These are phyloP conservation scores for Naganishia sp. DNA, from an alignment of 1,284 basidiomycete species.

Conservation along the genomic window DNA sequence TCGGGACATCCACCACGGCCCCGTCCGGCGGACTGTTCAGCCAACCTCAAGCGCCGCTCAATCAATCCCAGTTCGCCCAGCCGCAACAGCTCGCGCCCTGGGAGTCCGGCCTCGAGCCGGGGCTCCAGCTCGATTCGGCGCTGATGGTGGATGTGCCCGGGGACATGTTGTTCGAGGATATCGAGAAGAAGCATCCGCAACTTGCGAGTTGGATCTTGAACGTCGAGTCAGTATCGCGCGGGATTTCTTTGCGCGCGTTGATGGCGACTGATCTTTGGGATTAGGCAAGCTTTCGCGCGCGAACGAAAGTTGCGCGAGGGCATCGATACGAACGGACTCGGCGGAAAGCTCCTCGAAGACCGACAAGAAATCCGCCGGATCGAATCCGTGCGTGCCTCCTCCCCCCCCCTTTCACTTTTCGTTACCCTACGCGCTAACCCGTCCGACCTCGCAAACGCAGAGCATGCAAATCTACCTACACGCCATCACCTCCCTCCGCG, in stretches of 20 bases:
- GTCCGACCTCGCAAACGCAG: not conserved
- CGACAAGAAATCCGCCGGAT: conserved; percentile 27
- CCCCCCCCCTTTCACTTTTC: not conserved
- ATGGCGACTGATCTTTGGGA: not conserved
- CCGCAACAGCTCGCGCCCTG: conserved; percentile 30
- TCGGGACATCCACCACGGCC: not conserved
- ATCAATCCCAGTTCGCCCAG: conserved; percentile 18
- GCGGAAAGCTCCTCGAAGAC: conserved; percentile 26
- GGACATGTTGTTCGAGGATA: conserved; percentile 32
- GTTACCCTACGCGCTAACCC: not conserved
- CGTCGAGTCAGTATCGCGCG: conserved; percentile 20
- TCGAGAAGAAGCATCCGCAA: conserved; percentile 31
- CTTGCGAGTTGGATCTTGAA: conserved; percentile 26
- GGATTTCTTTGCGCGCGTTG: not conserved
- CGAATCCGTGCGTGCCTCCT: conserved; percentile 16
- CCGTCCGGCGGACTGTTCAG: not conserved
- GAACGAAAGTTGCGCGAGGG: conserved; percentile 28
- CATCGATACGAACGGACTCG: conserved; percentile 28
- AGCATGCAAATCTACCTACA: conserved; percentile 33
- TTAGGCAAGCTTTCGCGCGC: conserved; percentile 26
- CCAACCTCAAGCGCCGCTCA: conserved; percentile 3
- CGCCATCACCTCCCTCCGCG: conserved; percentile 29
- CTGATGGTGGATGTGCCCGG: conserved; percentile 30
- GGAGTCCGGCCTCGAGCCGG: conserved; percentile 27
- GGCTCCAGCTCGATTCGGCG: conserved; percentile 23